Evolutionary conservation across 192 early-diverging fungal species (phyloP).

Genomic region (Rhizophlyctis rosea): DNA sequence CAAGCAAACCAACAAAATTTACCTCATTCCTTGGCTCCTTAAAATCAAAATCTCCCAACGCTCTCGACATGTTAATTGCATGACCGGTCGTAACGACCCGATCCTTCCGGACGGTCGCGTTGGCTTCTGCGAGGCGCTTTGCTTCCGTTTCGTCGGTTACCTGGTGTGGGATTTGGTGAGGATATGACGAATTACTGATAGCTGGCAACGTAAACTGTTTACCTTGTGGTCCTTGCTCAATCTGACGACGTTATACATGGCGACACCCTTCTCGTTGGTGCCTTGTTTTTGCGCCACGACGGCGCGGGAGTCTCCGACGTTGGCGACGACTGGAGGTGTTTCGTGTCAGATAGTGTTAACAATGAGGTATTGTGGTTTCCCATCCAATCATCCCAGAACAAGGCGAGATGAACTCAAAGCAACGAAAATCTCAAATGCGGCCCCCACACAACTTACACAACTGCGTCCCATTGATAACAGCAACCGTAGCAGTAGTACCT

Average conservation of each 20-base stretch:
- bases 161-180: background rate
- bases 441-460: background rate
- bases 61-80: conserved; percentile 19
- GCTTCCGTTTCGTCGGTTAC: conserved; percentile 15
- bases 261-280: background rate
- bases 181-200: no score
- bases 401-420: no score
- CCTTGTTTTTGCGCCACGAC: conserved; percentile 11
- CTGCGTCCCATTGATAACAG: conserved; percentile 12
- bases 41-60: conserved; percentile 30
- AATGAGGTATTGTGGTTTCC: no score
- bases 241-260: conserved; percentile 11
- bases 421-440: background rate
- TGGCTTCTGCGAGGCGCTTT: conserved; percentile 15
- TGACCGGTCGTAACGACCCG: conserved; percentile 22
- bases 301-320: conserved; percentile 29
- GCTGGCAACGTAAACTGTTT: background rate
- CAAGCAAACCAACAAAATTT: no score
- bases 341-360: no score
- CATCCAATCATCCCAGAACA: no score
- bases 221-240: conserved; percentile 34
- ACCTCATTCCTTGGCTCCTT: conserved; percentile 21
- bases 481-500: conserved; percentile 28
- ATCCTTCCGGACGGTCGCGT: conserved; percentile 19
- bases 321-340: conserved; percentile 7